These are phyloP conservation scores for Aureobasidium sp. DNA, from an alignment of 2,329 filamentous ascomycete genomes.

Conservation along the genomic window DNA sequence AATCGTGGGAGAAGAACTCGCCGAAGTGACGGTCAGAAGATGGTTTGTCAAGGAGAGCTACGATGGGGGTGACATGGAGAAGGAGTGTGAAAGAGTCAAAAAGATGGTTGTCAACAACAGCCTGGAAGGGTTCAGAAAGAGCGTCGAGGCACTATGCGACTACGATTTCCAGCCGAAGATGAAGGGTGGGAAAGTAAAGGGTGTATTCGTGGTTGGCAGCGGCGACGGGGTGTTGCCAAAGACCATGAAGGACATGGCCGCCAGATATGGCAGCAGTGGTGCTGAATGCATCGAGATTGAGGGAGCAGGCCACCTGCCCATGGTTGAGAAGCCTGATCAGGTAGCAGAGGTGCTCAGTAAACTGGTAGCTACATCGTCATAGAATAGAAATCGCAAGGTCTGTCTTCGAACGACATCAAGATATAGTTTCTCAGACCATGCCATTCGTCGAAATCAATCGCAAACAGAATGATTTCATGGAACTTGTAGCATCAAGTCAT, in stretches of 20 bases:
- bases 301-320: constrained; percentile 71
- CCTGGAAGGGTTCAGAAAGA: constrained; percentile 60
- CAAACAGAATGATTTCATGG: no score
- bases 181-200: constrained; percentile 49
- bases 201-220: constrained; percentile 64
- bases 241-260: constrained; percentile 71
- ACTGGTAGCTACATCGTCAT: constrained; percentile 41
- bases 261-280: constrained; percentile 47
- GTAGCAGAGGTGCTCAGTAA: constrained; percentile 58
- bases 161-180: constrained; percentile 60
- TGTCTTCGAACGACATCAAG: no score
- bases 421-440: no score
- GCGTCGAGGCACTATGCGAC: constrained; percentile 63
- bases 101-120: constrained; percentile 64
- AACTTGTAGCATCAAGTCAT: no score
- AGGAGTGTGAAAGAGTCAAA: constrained; percentile 52
- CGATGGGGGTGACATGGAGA: constrained; percentile 42
- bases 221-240: constrained; percentile 68
- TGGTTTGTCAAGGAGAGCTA: constrained; percentile 66
- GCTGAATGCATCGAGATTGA: constrained; percentile 60
- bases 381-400: neutral
- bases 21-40: constrained; percentile 61
- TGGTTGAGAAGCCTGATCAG: constrained; percentile 65
- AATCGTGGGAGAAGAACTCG: constrained; percentile 58
- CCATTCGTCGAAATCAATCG: no score